Conservation (phyloP, 495 filamentous ascomycete genomes). For the Trichocladium antarcticum region DNA sequence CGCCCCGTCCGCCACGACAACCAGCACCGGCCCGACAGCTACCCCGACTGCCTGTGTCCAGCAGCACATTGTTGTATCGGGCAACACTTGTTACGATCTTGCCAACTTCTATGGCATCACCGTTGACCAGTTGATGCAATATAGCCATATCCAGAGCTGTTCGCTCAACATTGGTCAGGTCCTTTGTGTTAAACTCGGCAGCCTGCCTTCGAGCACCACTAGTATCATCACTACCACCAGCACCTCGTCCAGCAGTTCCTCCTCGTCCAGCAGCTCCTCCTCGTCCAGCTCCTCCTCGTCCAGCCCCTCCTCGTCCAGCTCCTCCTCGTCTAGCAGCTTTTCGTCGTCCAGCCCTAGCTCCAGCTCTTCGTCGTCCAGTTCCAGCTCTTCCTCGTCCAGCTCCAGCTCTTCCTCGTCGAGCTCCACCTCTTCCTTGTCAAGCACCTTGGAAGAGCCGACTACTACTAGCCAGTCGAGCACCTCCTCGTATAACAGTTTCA, state of each 20-base stretch:
- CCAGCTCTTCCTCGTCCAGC: background rate
- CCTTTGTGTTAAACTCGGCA: constrained; percentile 11
- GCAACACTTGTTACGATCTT: constrained; percentile 12
- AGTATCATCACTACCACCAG: constrained; percentile 2
- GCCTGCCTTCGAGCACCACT: constrained; percentile 1
- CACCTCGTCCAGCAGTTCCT: background rate
- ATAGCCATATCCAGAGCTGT: constrained; percentile 7
- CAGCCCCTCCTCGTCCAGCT: background rate
- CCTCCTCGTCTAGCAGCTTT: background rate
- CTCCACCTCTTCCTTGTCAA: background rate
- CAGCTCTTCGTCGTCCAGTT: constrained; percentile 2
- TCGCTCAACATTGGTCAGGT: background rate
- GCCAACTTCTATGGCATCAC: constrained; percentile 7
- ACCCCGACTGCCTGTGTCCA: constrained; percentile 11
- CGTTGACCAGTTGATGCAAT: constrained; percentile 1
- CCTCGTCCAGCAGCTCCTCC: background rate
- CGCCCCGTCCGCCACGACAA: constrained; percentile 5
- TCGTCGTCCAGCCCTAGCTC: no score
- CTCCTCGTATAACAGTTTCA: no score
- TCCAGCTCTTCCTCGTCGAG: constrained; percentile 2
- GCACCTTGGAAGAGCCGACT: background rate
- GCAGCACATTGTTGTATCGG: constrained; percentile 5
- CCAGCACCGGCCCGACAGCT: constrained; percentile 2
- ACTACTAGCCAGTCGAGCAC: no score
- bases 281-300: background rate